Base-by-base conservation (phyloP, 1,139 yeast genomes). In the Hansenula anomala region DNA sequence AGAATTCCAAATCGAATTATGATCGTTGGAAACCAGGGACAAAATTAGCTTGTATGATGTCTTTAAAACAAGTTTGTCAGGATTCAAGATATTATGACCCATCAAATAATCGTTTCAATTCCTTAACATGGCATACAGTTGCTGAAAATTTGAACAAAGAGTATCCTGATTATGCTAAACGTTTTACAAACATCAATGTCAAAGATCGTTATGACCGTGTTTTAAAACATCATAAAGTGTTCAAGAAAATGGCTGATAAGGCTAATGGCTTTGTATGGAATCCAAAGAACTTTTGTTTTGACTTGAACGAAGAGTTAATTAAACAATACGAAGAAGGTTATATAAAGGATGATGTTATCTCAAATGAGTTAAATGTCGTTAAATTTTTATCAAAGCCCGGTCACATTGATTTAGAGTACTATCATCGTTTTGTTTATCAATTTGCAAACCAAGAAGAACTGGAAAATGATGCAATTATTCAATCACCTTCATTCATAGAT, bases 1-100 rank as follows among this genome's bases (percentile, higher is more conserved):
- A 33, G 10, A 33, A 28, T 32, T 19, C 40, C 2, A 44, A 42
- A 32, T 45, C 55, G 8, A 51, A 51, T 32, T 51, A 51, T 30
- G 55, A 51, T 30, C 33, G 55, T 22, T 51, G 55, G 55, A 51
- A 48, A 39, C 54, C 55, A 1, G 52, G 54, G 17, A 50, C 51
- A 7, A 51, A 51, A 29, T 29, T 51, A 14, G 55, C 55, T 1
- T 50, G 55, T 34, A 49, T 51, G 48, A 51, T 51, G 45, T 46
- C 47, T 6, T 29, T 51, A 22, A 48, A 44, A 20, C 19, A 41
- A 24, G 42, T 48, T 2, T 34, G 48, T 3, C 25, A 38, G 2
- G 49, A 47, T 28, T 40, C 47, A 14, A 49, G 42, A 4, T 50
- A 36, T 33, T 51, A 41, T 20, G 51, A 51, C 23, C 30, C 37